phyloP scores from a whole-genome alignment of 805 yeast species.

The Myxozyma lipomycoides region DNA sequence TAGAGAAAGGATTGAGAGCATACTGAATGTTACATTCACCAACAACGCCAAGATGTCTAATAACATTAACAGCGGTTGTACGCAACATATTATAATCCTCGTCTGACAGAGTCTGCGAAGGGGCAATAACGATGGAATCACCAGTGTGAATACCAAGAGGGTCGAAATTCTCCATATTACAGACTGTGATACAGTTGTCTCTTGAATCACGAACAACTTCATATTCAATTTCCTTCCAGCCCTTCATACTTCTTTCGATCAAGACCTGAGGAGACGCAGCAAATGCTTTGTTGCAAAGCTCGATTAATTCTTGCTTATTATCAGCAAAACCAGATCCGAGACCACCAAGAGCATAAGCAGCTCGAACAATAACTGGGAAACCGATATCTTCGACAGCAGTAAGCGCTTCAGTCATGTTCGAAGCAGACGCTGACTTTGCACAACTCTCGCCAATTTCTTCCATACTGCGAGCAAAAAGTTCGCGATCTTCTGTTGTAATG shows the following conservation, averaged over 20 bases:
- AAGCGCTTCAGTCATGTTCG: conserved; percentile 73
- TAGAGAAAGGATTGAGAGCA: conserved; percentile 87
- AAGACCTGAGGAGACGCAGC: conserved; percentile 95
- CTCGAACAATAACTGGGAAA: conserved; percentile 93
- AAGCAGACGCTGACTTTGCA: conserved; percentile 88
- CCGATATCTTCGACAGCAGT: conserved; percentile 82
- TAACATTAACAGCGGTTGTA: conserved; percentile 95
- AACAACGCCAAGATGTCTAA: conserved; percentile 95
- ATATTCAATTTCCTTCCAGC: conserved; percentile 98
- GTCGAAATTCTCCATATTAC: conserved; percentile 99
- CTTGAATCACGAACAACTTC: conserved; percentile 97
- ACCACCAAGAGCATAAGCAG: conserved; percentile 97
- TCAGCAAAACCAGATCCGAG: conserved; percentile 97
- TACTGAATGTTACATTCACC: conserved; percentile 99
- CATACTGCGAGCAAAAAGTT: conserved; percentile 89
- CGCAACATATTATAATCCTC: conserved; percentile 97
- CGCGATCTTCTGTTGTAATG: conserved; percentile 97
- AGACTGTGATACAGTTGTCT: conserved; percentile 97
- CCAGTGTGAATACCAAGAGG: conserved; percentile 99
- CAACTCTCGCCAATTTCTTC: conserved; percentile 92
- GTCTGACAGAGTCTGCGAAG: conserved; percentile 94
- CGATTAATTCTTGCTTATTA: conserved; percentile 75
- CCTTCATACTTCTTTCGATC: conserved; percentile 95
- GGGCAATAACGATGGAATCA: conserved; percentile 98
- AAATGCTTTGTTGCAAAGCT: conserved; percentile 83